Base-by-base conservation (phyloP, 2,329 filamentous ascomycete species). In the Exserohilum rostratum region DNA sequence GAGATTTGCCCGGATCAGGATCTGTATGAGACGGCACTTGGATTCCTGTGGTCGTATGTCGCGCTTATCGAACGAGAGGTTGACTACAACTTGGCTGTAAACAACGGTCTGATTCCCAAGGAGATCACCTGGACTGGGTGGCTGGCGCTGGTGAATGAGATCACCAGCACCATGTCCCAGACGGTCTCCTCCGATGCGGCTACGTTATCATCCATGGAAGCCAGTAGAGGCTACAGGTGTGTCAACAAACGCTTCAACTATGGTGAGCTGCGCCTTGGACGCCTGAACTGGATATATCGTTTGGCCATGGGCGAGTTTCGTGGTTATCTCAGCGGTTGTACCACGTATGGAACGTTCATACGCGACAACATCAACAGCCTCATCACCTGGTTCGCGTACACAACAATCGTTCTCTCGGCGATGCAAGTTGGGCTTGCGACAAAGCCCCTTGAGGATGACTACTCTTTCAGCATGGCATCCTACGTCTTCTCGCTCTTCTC, bases 401-500 rank as follows among this genome's bases (percentile, higher is more conserved):
- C 61, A 10, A 67, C 67, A 10, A 65, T 68, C 20, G 67, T 65
- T 1, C 58, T 69, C 3, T 65, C 64, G 2, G 66, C 66, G 5
- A 67, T 69, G 63, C 66, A 68, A 39, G 65, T 69, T 11, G 64
- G 67, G 1, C 56, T 69, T 1, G 42, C 48, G 12, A 68, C 64
- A 2, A 35, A 52, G 11, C 60, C 42, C 2, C 60, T 67, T 13
- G 40, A 17, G 5, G 50, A 64, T 11, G 39, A 57, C 27, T 57
- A 65, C 31, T 45, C 53, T 13, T 68, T 69, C 45, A 51, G 61
- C 22, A 62, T 58, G 57, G 58, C 63, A 13, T 62, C 66, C 6
- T 60, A 62, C 27, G 51, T 63, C 18, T 62, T 68, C 42, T 56
- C 65, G 3, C 18, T 68, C 9, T 69, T 68, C 27, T 57, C 65